Evolutionary conservation across 305 asterid species (phyloP), one percentile per base, ranked within the genome.

Genomic region (Fraxinus xanthoxyloides): DNA sequence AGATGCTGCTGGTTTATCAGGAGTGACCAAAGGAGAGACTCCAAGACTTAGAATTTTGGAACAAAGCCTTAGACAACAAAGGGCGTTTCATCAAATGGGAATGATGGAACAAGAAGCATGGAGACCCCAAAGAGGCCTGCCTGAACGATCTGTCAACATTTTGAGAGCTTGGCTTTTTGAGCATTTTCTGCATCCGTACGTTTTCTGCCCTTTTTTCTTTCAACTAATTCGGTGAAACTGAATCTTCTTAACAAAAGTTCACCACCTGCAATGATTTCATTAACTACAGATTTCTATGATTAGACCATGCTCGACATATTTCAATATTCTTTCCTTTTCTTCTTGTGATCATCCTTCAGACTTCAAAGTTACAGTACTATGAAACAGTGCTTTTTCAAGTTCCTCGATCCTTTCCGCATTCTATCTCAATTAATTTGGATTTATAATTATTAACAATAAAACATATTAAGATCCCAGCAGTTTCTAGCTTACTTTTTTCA

Each of bases 21-120:
- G 98, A 31, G 88, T 96, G 21, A 94, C 99, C 0, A 96, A 93
- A 59, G 99, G 99, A 1, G 98, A 96, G 61, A 96, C 99, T 59
- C 99, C 99, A 0, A 81, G 99, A 78, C 93, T 96, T 21, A 85
- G 89, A 70, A 84, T 94, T 4, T 90, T 96, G 24, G 99, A 96
- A 19, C 99, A 91, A 84, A 93, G 93, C 79, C 82, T 93, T 15
- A 90, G 99, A 40, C 98, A 94, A 32, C 99, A 96, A 75, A 78
- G 96, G 28, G 97, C 97, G 0, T 92, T 94, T 59, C 97, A 93
- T 72, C 99, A 96, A 78, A 93, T 96, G 97, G 98, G 99, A 4
- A 91, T 93, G 93, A 92, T 93, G 98, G 98, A 96, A 76, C 99
- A 96, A 82, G 99, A 94, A 86, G 98, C 98, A 0, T 96, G 99